Base-by-base conservation (phyloP, 768 basidiomycete species). In the Pulveroboletus sp. region DNA sequence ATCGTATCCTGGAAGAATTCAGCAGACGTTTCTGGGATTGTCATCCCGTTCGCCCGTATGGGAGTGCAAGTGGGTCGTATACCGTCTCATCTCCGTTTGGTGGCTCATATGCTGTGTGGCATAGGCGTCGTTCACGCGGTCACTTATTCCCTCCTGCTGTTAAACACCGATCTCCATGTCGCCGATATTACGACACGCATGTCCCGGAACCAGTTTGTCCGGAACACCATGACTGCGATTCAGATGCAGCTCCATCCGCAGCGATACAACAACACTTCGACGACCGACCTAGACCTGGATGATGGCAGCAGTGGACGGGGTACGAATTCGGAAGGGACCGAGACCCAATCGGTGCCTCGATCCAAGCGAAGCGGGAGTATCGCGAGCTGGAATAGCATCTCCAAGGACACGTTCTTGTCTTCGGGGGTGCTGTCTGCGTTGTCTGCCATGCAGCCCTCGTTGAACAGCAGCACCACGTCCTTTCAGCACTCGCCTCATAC, bases 131-230 rank as follows among this genome's bases (percentile, higher is more conserved):
- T 98, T n/a, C 97, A 99, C 57, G 89, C 92, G 2, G 88, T 94
- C 40, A 79, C 91, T 2, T 98, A 95, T 60, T 97, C 94, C 3
- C 78, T 99, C 33, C 73, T 99, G 0, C 77, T 98, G 27, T 79
- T 98, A 43, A 99, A 99, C 71, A 99, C 97, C 23, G 97, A 99
- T 66, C 78, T 99, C 29, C 95, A 99, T 67, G 87, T 99, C 43
- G 97, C 94, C 27, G 94, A 97, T 32, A 75, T 97, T 23, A 67
- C 81, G 16, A 81, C 78, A 4, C 85, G 90, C 52, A 99, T 98
- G 97, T 94, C 95, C 1, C 81, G 89, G 17, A 77, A 60, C 44
- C 94, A 97, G 61, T 99, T 98, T 67, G 84, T 98, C 7, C 81
- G 85, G 42, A 97, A 98, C 66, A 97, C 94, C 1, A 78, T 98